A percentile compares a stretch with the other conserved stretches of the same genome.
phyloP scores from a whole-genome alignment of 345 rosid species.

The Litchi chinensis region DNA sequence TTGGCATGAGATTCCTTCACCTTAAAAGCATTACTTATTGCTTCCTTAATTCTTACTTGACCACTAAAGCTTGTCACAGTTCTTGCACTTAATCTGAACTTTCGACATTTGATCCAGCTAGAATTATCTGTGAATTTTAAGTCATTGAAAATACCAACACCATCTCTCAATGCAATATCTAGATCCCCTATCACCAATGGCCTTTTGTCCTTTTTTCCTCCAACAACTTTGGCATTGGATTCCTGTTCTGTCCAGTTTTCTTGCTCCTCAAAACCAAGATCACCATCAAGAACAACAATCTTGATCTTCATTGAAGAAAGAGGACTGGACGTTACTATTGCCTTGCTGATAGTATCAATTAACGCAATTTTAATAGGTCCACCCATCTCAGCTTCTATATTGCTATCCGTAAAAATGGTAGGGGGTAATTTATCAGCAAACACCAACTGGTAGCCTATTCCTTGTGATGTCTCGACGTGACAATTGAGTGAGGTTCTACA shows the following conservation, averaged over 20 bases:
- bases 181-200: slow-evolving; percentile 70
- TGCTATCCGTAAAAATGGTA: slow-evolving; percentile 61
- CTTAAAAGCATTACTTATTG: slow-evolving; percentile 58
- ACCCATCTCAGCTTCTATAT: slow-evolving; percentile 47
- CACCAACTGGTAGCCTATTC: slow-evolving; percentile 39
- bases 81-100: slow-evolving; percentile 74
- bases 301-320: slow-evolving; percentile 35
- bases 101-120: slow-evolving; percentile 44
- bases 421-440: slow-evolving; percentile 41
- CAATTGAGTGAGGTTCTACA: slow-evolving; percentile 27
- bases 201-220: slow-evolving; percentile 60
- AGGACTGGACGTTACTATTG: slow-evolving; percentile 36
- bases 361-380: slow-evolving; percentile 45
- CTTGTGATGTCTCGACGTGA: slow-evolving; percentile 34
- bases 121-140: slow-evolving; percentile 72
- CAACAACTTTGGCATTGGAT: slow-evolving; percentile 50
- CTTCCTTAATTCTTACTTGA: slow-evolving; percentile 55
- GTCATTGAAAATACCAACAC: slow-evolving; percentile 47
- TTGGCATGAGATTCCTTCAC: slow-evolving; percentile 71
- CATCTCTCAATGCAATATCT: slow-evolving; percentile 39
- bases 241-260: slow-evolving; percentile 53
- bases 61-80: slow-evolving; percentile 31
- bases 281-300: slow-evolving; percentile 63
- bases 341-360: slow-evolving; percentile 43
- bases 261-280: slow-evolving; percentile 44